Evolutionary conservation across 202 grass and related monocot genomes (phyloP).

Genomic region (Tripidium arundinaceum): DNA sequence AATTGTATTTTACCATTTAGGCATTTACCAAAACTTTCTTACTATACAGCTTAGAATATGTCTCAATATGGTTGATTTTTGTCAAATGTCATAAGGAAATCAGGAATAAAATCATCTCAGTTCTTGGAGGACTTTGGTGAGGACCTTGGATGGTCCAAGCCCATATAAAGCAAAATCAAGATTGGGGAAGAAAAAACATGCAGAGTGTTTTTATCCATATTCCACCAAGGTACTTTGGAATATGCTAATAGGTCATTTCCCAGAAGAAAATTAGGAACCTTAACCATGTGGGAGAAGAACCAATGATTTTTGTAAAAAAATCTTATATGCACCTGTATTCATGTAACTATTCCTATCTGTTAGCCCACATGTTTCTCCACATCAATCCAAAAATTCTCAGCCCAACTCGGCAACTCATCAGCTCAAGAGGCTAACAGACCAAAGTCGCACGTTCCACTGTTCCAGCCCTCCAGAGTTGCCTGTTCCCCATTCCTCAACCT

Average conservation of each 20-base stretch:
- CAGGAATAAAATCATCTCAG: not conserved
- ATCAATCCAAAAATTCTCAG: not conserved
- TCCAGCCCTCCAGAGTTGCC: not conserved
- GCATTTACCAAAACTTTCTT: not conserved
- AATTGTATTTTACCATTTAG: not conserved
- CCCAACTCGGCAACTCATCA: not conserved
- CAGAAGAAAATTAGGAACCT: not conserved
- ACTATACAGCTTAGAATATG: not conserved
- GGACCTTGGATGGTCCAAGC: not conserved
- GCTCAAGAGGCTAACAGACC: not conserved
- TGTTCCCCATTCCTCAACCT: not conserved
- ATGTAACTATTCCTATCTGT: too few relatives aligned
- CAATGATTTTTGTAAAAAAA: too few relatives aligned
- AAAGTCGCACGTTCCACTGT: not conserved
- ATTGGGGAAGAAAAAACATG: not conserved
- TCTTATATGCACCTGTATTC: too few relatives aligned
- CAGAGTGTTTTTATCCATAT: not conserved
- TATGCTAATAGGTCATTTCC: constrained; percentile 7
- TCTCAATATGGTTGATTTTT: not conserved
- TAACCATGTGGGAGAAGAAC: not conserved
- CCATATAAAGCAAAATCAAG: constrained; percentile 12
- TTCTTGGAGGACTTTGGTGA: not conserved
- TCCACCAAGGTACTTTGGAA: not conserved
- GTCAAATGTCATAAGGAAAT: constrained; percentile 13
- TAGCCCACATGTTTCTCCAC: too few relatives aligned